Evolutionary conservation across 176 grass and related monocot species (phyloP).

Genomic region (Tillandsia fasciculata): DNA sequence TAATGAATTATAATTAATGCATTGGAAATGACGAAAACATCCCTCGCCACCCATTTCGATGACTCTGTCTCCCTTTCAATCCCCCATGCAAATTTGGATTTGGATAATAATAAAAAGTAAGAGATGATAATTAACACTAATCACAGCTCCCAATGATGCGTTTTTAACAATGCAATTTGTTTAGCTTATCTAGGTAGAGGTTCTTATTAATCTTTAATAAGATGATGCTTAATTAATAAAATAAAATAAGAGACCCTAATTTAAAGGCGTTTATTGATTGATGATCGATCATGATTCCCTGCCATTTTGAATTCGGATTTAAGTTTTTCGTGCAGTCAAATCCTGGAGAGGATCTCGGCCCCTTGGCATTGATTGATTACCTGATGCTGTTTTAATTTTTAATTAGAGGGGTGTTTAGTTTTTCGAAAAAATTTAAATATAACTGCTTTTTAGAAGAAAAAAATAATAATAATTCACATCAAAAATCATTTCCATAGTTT

Average conservation of each 20-base stretch:
- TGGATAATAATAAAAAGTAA: background rate
- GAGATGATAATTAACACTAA: conserved; percentile 15
- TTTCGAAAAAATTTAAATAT: too few species aligned
- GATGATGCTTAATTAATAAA: background rate
- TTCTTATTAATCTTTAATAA: conserved; percentile 13
- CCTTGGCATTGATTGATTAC: too few species aligned
- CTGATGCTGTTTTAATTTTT: too few species aligned
- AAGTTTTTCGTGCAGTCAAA: too few species aligned
- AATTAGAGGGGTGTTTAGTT: too few species aligned
- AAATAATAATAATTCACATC: too few species aligned
- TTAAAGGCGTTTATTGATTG: background rate
- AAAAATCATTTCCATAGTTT: too few species aligned
- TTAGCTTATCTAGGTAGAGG: background rate
- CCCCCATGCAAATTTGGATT: conserved; percentile 19
- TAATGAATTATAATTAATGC: too few species aligned
- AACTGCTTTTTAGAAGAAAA: too few species aligned
- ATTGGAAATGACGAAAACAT: background rate
- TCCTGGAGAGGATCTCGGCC: too few species aligned
- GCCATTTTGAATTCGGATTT: too few species aligned
- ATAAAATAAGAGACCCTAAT: background rate
- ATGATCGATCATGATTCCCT: too few species aligned
- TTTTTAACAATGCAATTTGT: conserved; percentile 11
- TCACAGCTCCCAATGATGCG: conserved; percentile 30
- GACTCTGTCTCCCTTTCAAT: conserved; percentile 20
- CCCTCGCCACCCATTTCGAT: conserved; percentile 25